Conservation (phyloP, 345 rosid genomes). For the Abelmoschus esculentus region DNA sequence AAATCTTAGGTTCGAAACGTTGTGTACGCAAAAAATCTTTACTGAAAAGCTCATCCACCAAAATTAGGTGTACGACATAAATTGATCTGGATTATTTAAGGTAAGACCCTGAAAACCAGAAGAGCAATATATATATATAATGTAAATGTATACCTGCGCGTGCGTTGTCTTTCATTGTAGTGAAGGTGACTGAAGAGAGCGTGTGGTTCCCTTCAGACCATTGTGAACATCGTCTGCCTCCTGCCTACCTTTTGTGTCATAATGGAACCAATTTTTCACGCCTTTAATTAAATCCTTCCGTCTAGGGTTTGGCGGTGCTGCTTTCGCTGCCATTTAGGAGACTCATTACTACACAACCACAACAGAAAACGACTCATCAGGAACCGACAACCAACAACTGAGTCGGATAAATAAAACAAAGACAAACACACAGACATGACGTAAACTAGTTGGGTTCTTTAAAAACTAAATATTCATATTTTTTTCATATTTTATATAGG, state of each 20-base stretch:
- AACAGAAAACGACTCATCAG: conserved; percentile 10
- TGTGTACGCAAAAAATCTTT: too few species aligned
- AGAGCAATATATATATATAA: too few species aligned
- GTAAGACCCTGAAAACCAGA: too few species aligned
- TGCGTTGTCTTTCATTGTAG: not conserved
- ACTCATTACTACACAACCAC: conserved; percentile 11
- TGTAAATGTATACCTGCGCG: too few species aligned
- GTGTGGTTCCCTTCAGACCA: not conserved
- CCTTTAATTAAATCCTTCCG: not conserved
- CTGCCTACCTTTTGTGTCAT: not conserved
- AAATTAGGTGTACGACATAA: too few species aligned
- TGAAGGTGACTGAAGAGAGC: not conserved
- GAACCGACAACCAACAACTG: not conserved
- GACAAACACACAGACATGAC: too few species aligned
- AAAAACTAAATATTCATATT: not conserved
- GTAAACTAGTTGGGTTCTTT: not conserved
- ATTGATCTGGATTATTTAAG: too few species aligned
- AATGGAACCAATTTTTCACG: conserved; percentile 9
- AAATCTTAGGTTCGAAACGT: too few species aligned
- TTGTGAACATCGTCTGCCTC: not conserved
- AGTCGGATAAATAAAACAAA: too few species aligned
- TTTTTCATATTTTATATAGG: too few species aligned
- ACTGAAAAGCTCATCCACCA: too few species aligned
- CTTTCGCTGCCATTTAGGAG: conserved; percentile 15
- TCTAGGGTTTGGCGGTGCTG: conserved; percentile 25